Conservation (phyloP, 2,329 filamentous ascomycete genomes). For the Fusarium mangiferae region DNA sequence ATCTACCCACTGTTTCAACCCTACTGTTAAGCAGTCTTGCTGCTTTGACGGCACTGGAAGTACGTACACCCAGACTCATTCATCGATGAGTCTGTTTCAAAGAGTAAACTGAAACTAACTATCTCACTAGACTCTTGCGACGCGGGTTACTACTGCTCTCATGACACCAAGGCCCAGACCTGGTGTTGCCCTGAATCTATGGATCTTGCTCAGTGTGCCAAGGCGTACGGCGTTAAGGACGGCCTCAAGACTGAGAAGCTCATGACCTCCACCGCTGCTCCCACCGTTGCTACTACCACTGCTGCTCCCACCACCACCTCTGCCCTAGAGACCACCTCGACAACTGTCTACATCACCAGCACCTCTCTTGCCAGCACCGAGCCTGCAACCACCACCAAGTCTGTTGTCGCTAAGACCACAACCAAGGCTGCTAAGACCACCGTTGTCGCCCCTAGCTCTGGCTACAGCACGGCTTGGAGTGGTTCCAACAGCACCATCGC, state of each 20-base stretch:
- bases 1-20: conserved; percentile 68
- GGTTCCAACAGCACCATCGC: conserved; percentile 49
- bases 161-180: conserved; percentile 60
- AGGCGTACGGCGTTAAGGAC: conserved; percentile 60
- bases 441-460: conserved; percentile 41
- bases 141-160: conserved; percentile 70
- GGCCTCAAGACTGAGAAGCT: conserved; percentile 54
- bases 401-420: conserved; percentile 32
- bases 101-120: conserved; percentile 21
- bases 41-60: conserved; percentile 67
- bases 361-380: conserved; percentile 29
- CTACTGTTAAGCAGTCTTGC: conserved; percentile 62
- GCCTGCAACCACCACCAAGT: conserved; percentile 39
- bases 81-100: neutral
- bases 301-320: conserved; percentile 40
- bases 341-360: conserved; percentile 42
- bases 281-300: conserved; percentile 24
- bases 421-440: conserved; percentile 43
- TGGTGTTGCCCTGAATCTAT: conserved; percentile 70
- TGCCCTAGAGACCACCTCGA: conserved; percentile 39
- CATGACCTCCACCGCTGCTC: conserved; percentile 39
- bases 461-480: conserved; percentile 45
- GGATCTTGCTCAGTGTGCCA: conserved; percentile 65
- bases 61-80: conserved; percentile 50
- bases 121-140: conserved; percentile 65